Base-by-base conservation (phyloP, 768 basidiomycete genomes). In the Tephrocybe sp. region DNA sequence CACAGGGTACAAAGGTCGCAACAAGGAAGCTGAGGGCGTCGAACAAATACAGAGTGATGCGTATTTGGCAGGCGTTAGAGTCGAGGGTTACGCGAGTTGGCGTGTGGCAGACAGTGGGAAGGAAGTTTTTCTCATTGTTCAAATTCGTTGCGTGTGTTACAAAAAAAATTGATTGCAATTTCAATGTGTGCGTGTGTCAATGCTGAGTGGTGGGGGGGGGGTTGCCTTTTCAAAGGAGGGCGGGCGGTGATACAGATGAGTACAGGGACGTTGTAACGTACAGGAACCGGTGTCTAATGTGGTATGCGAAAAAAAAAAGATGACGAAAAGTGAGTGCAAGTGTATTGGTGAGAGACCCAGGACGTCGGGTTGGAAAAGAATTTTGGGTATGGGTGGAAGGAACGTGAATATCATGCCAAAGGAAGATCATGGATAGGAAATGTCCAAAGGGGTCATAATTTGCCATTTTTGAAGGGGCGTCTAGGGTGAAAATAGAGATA, bases 241-340 rank as follows among this genome's bases (percentile, higher is more conserved):
- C n/a, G n/a, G n/a, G n/a, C n/a, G n/a, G n/a, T 51, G 35, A 52
- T 60, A 58, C 56, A 60, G 39, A 56, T 56, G 57, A 41, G 56
- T 60, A 56, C 56, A 57, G 42, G 42, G 31, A 35, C 11, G n/a
- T 31, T 51, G 48, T 56, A 49, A 52, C 38, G 47, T 56, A 59
- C 58, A 56, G 50, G 38, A 42, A 37, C 51, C 56, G 56, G 44
- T 40, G 41, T 62, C 61, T 62, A 62, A 41, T 46, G 50, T 53
- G 55, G 56, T 62, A 60, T 57, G 60, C 52, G 24, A 36, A n/a
- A n/a, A n/a, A n/a, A n/a, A n/a, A n/a, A n/a, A n/a, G n/a, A n/a
- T 16, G 21, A 22, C 19, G 25, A 28, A 44, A 34, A 31, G 34
- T 40, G 31, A 12, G 36, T 53, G 34, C 19, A 50, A 49, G 19